phyloP scores from a whole-genome alignment of 371 early-diverging fungal species.

The Entomophthora muscae region DNA sequence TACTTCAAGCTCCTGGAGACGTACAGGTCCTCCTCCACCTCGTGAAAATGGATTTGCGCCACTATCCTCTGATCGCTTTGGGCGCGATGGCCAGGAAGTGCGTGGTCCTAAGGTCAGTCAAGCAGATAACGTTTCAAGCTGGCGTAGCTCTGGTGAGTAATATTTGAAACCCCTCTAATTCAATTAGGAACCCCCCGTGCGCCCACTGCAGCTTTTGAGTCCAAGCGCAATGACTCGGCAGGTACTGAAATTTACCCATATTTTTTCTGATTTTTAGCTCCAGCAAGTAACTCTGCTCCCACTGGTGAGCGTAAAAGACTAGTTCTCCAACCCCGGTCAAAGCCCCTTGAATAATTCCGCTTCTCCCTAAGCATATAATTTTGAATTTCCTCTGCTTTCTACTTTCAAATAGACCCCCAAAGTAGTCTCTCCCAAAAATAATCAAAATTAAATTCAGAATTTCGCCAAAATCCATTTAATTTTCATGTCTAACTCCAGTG shows the following conservation, averaged over 20 bases:
- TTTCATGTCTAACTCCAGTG: too few relatives aligned
- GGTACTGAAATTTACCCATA: background rate
- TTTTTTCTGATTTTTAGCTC: background rate
- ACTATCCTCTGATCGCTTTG: slow-evolving; percentile 9
- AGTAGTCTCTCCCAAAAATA: too few relatives aligned
- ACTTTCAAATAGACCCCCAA: background rate
- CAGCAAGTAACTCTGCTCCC: background rate
- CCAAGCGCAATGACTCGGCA: background rate
- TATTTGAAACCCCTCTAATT: background rate
- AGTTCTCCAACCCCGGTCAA: background rate
- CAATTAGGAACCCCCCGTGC: background rate
- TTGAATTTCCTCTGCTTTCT: background rate
- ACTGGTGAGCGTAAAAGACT: background rate
- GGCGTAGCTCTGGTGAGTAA: slow-evolving; percentile 16
- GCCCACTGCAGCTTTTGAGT: background rate
- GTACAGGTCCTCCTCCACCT: slow-evolving; percentile 7
- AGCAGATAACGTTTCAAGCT: slow-evolving; percentile 23
- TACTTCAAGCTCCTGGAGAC: slow-evolving; percentile 9
- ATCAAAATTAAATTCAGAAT: too few relatives aligned
- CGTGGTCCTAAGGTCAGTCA: slow-evolving; percentile 22
- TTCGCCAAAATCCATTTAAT: too few relatives aligned
- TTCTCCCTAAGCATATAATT: background rate
- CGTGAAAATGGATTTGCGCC: slow-evolving; percentile 11
- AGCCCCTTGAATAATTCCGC: slow-evolving; percentile 4
- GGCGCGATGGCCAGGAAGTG: slow-evolving; percentile 19